Evolutionary conservation across 345 rosid genomes (phyloP).

Genomic region (sweet orange (Citrus sinensis)): DVS_A1.0 CM039163.1:20481501-20482000

Average conservation of each 20-base stretch:
- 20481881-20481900: slow-evolving; percentile 39
- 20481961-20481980: slow-evolving; percentile 29
- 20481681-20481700: no score
- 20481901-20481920: slow-evolving; percentile 61
- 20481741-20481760: slow-evolving; percentile 50
- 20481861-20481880: slow-evolving; percentile 64
- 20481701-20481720: background rate
- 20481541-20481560: background rate
- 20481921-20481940: slow-evolving; percentile 50
- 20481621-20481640: background rate
- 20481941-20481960: slow-evolving; percentile 31
- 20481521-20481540: background rate
- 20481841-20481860: slow-evolving; percentile 58
- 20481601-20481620: background rate
- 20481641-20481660: background rate
- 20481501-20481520: background rate
- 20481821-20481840: slow-evolving; percentile 53
- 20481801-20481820: slow-evolving; percentile 48
- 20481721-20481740: slow-evolving; percentile 56
- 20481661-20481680: background rate
- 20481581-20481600: background rate
- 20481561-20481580: background rate
- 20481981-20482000: slow-evolving; percentile 21
- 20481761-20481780: slow-evolving; percentile 44
- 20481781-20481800: slow-evolving; percentile 44